phyloP scores from a whole-genome alignment of 257 asterid species.

The Cynanchum wilfordii region DNA sequence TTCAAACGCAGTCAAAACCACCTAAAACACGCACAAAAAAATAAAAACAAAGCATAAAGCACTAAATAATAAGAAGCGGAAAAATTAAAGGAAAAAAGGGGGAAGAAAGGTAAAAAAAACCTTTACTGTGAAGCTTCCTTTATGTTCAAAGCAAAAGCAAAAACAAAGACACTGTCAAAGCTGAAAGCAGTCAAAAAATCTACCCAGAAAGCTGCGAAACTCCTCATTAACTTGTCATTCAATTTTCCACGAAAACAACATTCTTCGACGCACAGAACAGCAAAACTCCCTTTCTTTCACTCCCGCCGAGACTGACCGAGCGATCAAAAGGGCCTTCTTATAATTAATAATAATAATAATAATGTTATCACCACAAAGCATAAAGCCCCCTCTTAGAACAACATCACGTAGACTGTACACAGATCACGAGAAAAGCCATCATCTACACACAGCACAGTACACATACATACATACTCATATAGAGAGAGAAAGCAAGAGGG shows the following conservation, averaged over 20 bases:
- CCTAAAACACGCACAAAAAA: not conserved
- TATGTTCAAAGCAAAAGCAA: conserved; percentile 19
- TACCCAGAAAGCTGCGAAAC: conserved; percentile 39
- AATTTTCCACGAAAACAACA: conserved; percentile 20
- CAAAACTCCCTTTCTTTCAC: conserved; percentile 15
- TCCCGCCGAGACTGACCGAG: conserved; percentile 2
- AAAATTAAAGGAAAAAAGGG: not conserved
- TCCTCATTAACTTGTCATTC: conserved; percentile 41
- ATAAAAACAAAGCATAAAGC: not conserved
- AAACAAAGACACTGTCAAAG: conserved; percentile 28
- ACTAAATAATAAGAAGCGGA: not conserved
- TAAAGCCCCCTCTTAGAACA: conserved; percentile 10
- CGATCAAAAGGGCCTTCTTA: conserved; percentile 19
- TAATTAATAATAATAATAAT: not conserved
- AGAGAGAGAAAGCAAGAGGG: too few species aligned
- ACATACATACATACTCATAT: conserved; percentile 10
- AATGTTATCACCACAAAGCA: not conserved
- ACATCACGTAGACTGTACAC: conserved; percentile 32
- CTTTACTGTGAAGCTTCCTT: conserved; percentile 31
- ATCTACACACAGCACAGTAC: conserved; percentile 3
- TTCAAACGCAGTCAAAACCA: conserved; percentile 1
- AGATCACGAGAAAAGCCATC: conserved; percentile 46
- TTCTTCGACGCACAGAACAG: conserved; percentile 24
- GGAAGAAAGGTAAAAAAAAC: conserved; percentile 29
- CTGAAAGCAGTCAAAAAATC: conserved; percentile 31